Conservation (phyloP, 371 early-diverging fungal species). For the Rhizopus arrhizus region DNA sequence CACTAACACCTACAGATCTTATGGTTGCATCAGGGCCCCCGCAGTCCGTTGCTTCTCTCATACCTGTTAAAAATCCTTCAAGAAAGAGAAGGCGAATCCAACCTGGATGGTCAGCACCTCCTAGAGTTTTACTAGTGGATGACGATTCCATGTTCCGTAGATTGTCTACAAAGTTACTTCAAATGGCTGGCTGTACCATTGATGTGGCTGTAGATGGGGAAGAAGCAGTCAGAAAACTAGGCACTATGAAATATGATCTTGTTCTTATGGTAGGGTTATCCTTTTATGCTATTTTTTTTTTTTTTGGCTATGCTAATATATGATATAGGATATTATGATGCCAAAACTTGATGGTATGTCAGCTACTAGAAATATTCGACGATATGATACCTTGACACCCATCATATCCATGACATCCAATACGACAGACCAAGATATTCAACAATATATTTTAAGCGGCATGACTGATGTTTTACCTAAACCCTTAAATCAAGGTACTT, state of each 20-base stretch:
- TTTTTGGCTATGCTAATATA: neutral
- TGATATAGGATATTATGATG: conserved; percentile 71
- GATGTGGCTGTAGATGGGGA: conserved; percentile 77
- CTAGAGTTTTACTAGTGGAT: conserved; percentile 73
- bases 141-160: conserved; percentile 72
- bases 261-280: conserved; percentile 67
- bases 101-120: conserved; percentile 65
- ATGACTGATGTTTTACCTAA: conserved; percentile 85
- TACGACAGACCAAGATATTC: conserved; percentile 64
- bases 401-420: conserved; percentile 82
- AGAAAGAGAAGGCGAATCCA: conserved; percentile 35
- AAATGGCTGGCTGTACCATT: conserved; percentile 72
- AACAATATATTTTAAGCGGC: conserved; percentile 68
- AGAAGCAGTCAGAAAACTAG: conserved; percentile 68
- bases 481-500: conserved; percentile 63
- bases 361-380: conserved; percentile 73
- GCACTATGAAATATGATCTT: conserved; percentile 69
- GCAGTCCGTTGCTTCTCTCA: neutral
- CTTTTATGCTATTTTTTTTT: neutral
- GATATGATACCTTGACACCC: conserved; percentile 71
- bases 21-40: neutral
- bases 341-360: conserved; percentile 76
- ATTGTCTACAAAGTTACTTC: conserved; percentile 65
- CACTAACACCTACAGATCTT: neutral
- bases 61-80: conserved; percentile 9